Conservation (phyloP, 2,329 filamentous ascomycete species). For the Alternaria gansuensis region DNA sequence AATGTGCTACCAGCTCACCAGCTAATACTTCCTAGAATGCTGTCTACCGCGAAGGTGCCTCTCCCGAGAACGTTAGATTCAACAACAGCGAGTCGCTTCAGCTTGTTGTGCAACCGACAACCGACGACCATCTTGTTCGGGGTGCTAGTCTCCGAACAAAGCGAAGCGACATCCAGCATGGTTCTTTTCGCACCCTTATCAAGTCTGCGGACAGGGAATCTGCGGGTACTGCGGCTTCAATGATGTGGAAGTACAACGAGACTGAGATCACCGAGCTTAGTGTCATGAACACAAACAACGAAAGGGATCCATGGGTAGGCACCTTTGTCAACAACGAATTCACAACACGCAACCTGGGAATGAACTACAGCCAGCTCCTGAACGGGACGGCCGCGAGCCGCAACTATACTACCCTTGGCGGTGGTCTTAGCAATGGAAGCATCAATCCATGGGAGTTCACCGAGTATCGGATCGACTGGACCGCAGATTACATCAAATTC, state of each 20-base stretch:
- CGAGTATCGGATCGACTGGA: conserved; percentile 61
- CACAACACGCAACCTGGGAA: conserved; percentile 48
- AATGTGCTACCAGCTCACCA: background rate
- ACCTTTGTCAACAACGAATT: conserved; percentile 54
- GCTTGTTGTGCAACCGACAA: conserved; percentile 47
- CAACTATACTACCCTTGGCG: conserved; percentile 53
- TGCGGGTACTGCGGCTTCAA: conserved; percentile 57
- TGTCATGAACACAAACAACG: conserved; percentile 57
- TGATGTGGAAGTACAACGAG: conserved; percentile 59
- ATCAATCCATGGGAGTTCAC: conserved; percentile 56
- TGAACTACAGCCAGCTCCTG: conserved; percentile 54
- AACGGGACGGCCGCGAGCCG: conserved; percentile 38
- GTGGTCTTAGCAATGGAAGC: conserved; percentile 41
- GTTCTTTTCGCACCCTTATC: conserved; percentile 58
- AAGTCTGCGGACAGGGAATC: conserved; percentile 50
- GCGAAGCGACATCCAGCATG: conserved; percentile 59
- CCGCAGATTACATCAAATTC: conserved; percentile 54
- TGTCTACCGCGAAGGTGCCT: conserved; percentile 57
- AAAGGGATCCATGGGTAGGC: conserved; percentile 51
- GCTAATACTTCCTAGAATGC: conserved; percentile 41
- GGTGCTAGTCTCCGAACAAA: conserved; percentile 56
- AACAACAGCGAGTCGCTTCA: conserved; percentile 49
- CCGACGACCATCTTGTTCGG: conserved; percentile 54
- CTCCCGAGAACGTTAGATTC: conserved; percentile 52
- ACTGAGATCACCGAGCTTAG: conserved; percentile 56